phyloP scores from a whole-genome alignment of 495 filamentous ascomycete genomes.

The Podospora pseudocomata region DNA sequence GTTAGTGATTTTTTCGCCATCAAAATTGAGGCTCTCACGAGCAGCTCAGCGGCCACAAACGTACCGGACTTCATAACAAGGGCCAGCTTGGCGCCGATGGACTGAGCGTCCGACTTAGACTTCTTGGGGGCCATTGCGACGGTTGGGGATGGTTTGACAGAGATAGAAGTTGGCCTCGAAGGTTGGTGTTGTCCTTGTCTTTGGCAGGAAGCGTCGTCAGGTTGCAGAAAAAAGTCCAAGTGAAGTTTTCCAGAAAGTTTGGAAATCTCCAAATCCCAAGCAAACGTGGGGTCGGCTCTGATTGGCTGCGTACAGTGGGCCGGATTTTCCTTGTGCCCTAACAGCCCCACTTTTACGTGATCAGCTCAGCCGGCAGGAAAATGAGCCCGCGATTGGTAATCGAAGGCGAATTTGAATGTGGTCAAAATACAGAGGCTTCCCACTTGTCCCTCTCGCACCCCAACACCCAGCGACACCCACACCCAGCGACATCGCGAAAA shows the following conservation, averaged over 20 bases:
- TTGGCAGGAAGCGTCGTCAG: constrained; percentile 20
- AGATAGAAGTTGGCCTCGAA: constrained; percentile 13
- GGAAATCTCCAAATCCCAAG: constrained; percentile 5
- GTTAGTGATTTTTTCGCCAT: background rate
- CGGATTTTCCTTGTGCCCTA: constrained; percentile 39
- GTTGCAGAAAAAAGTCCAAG: constrained; percentile 19
- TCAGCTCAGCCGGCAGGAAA: constrained; percentile 19
- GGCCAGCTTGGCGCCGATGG: constrained; percentile 69
- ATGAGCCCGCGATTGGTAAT: constrained; percentile 35
- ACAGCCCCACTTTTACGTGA: constrained; percentile 33
- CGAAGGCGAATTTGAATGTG: constrained; percentile 39
- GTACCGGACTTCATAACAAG: constrained; percentile 7
- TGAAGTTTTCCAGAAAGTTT: constrained; percentile 26
- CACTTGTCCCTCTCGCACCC: constrained; percentile 33
- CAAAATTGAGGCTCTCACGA: background rate
- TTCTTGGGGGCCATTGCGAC: constrained; percentile 86
- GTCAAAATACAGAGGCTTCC: constrained; percentile 34
- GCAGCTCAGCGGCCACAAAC: background rate
- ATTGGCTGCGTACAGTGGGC: constrained; percentile 25
- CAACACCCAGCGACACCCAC: constrained; percentile 37
- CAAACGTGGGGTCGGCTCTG: constrained; percentile 20
- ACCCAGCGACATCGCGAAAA: constrained; percentile 47
- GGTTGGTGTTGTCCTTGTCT: constrained; percentile 24
- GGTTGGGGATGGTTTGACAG: constrained; percentile 16
- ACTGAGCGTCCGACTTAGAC: constrained; percentile 86